phyloP scores from a whole-genome alignment of 345 rosid species.

The Arabidopsis thaliana region TAIR10.1 NC_003070.9:4071001-4071500 shows the following conservation, averaged over 20 bases:
- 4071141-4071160: slow-evolving; percentile 66
- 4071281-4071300: slow-evolving; percentile 53
- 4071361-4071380: slow-evolving; percentile 44
- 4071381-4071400: slow-evolving; percentile 59
- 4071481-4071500: slow-evolving; percentile 46
- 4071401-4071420: slow-evolving; percentile 55
- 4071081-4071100: slow-evolving; percentile 60
- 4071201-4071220: slow-evolving; percentile 60
- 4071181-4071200: slow-evolving; percentile 45
- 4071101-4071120: slow-evolving; percentile 64
- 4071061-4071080: slow-evolving; percentile 66
- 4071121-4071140: slow-evolving; percentile 66
- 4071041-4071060: slow-evolving; percentile 65
- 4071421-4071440: slow-evolving; percentile 33
- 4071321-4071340: slow-evolving; percentile 45
- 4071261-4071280: slow-evolving; percentile 64
- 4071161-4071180: slow-evolving; percentile 42
- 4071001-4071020: slow-evolving; percentile 57
- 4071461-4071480: slow-evolving; percentile 36
- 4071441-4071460: slow-evolving; percentile 50
- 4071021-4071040: slow-evolving; percentile 74
- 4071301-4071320: slow-evolving; percentile 47
- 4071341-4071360: slow-evolving; percentile 50
- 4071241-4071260: slow-evolving; percentile 61
- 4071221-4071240: slow-evolving; percentile 56